Percentiles rank a stretch among this genome's conserved stretches.
phyloP scores from a whole-genome alignment of 2,329 filamentous ascomycete genomes.

The Microsporum ferrugineum region DNA sequence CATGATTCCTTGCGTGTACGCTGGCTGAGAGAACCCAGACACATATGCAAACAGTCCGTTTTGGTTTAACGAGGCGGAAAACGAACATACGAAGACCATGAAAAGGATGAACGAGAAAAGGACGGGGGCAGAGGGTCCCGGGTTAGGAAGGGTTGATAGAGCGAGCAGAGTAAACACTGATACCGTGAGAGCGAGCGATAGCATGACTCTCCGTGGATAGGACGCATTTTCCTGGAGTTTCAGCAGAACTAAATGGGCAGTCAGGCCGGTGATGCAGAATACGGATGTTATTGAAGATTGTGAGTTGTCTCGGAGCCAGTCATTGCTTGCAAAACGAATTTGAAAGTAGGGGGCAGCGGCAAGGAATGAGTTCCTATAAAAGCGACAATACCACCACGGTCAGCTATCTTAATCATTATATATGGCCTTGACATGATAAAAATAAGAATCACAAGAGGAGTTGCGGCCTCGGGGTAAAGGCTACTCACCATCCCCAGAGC shows the following conservation, averaged over 20 bases:
- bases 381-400: conserved; percentile 8
- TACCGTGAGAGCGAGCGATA: conserved; percentile 66
- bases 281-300: conserved; percentile 81
- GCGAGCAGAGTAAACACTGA: conserved; percentile 65
- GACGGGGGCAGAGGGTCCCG: conserved; percentile 46
- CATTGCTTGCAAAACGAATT: conserved; percentile 58
- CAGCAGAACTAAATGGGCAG: conserved; percentile 62
- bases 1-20: conserved; percentile 96
- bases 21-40: conserved; percentile 67
- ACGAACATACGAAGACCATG: conserved; percentile 68
- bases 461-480: neutral
- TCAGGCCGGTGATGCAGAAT: conserved; percentile 72
- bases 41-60: conserved; percentile 92
- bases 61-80: conserved; percentile 75
- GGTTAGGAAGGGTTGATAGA: conserved; percentile 61
- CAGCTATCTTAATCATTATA: neutral
- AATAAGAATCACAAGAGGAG: neutral
- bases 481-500: conserved; percentile 84
- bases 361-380: conserved; percentile 90
- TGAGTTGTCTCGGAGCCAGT: conserved; percentile 68
- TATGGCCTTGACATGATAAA: neutral
- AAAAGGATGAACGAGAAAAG: conserved; percentile 76
- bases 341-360: conserved; percentile 91
- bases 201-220: conserved; percentile 75
- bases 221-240: conserved; percentile 71